Percentiles rank a stretch among this genome's conserved stretches.
Conservation (phyloP, 305 asterid genomes). For the Ajuga reptans region DNA sequence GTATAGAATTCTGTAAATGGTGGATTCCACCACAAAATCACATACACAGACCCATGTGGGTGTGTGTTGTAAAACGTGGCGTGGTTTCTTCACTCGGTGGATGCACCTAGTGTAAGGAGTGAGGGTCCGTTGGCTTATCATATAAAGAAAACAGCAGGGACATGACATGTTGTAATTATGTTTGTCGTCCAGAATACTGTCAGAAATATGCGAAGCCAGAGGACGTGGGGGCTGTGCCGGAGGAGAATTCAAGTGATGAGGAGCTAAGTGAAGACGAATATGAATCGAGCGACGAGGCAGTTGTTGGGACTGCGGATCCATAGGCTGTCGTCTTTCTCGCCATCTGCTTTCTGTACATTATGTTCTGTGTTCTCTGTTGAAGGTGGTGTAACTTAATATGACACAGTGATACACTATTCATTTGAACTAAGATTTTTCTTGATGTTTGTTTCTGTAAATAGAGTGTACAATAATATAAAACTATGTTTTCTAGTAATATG, state of each 20-base stretch:
- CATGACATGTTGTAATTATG: background rate
- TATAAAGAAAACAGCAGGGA: background rate
- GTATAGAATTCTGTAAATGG: no score
- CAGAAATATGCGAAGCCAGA: constrained; percentile 80
- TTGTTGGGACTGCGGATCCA: constrained; percentile 69
- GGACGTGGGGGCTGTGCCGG: constrained; percentile 58
- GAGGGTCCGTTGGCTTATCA: no score
- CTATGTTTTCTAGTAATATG: background rate
- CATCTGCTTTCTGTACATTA: constrained; percentile 32
- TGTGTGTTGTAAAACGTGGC: no score
- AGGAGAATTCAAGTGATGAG: constrained; percentile 67
- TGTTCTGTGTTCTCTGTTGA: constrained; percentile 19
- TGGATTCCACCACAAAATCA: no score
- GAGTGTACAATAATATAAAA: constrained; percentile 4
- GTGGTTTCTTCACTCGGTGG: no score
- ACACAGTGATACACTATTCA: constrained; percentile 26
- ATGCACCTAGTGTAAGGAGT: no score
- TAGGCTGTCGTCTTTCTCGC: constrained; percentile 23
- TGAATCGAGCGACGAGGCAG: constrained; percentile 60
- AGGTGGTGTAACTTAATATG: constrained; percentile 20
- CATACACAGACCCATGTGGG: no score
- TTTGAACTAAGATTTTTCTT: constrained; percentile 16
- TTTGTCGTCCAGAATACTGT: constrained; percentile 55
- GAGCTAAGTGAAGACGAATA: constrained; percentile 67
- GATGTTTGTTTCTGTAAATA: constrained; percentile 30